phyloP scores from a whole-genome alignment of 208 protist genomes.

The Leishmania mexicana region DNA sequence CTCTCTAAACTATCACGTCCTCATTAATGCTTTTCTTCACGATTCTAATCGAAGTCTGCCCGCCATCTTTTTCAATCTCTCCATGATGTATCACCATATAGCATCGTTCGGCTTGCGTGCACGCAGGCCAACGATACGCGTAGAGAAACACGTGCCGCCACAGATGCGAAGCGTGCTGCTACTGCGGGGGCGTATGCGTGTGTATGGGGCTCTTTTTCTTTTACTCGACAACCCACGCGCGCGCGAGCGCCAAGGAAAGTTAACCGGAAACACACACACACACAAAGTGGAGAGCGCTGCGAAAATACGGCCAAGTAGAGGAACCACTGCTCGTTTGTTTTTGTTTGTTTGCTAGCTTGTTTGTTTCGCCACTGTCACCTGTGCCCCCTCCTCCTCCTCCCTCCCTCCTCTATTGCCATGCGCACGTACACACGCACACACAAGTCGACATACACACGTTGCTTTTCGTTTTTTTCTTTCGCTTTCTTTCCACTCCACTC shows the following conservation, averaged over 20 bases:
- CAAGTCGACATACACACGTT: background rate
- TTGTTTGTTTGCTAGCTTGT: background rate
- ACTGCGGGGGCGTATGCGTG: background rate
- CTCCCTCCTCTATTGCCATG: background rate
- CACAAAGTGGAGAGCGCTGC: background rate
- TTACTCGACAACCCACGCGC: background rate
- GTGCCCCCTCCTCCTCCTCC: background rate
- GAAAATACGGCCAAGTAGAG: background rate
- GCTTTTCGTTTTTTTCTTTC: slow-evolving; percentile 7
- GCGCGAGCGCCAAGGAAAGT: background rate
- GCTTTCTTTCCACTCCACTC: background rate
- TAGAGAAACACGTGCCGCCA: background rate
- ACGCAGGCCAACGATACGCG: background rate
- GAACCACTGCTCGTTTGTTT: background rate
- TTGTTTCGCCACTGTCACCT: slow-evolving; percentile 6
- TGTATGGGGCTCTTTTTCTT: slow-evolving; percentile 5
- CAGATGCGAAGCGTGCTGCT: background rate
- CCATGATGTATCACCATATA: background rate
- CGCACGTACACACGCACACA: background rate
- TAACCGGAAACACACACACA: background rate
- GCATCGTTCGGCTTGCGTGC: background rate
- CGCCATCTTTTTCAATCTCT: background rate
- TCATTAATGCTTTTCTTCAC: slow-evolving; percentile 1
- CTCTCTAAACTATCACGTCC: background rate
- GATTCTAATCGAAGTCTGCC: slow-evolving; percentile 1